Conservation (phyloP, 2,329 filamentous ascomycete species). For the Fusarium chaquense region DNA sequence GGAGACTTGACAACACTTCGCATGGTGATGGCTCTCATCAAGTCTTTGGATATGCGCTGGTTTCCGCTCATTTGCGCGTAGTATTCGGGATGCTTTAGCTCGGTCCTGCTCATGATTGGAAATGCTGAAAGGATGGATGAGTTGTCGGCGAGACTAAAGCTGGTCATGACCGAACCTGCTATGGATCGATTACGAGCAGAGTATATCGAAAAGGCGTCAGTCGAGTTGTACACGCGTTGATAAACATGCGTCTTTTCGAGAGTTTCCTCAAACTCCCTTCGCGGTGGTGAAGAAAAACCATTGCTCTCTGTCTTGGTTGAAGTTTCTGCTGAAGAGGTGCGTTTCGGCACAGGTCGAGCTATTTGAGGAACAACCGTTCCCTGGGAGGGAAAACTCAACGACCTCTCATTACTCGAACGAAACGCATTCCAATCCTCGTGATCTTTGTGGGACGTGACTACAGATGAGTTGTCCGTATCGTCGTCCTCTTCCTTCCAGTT, state of each 20-base stretch:
- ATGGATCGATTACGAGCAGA: not conserved
- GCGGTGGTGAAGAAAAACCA: not conserved
- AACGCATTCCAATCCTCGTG: not conserved
- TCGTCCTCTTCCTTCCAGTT: conserved; percentile 12
- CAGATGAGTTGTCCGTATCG: not conserved
- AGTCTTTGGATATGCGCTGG: conserved; percentile 8
- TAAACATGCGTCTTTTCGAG: conserved; percentile 13
- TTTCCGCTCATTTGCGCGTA: conserved; percentile 13
- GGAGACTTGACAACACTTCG: conserved; percentile 23
- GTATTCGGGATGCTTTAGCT: conserved; percentile 23
- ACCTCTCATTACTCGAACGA: not conserved
- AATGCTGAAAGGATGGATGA: conserved; percentile 23
- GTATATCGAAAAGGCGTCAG: conserved; percentile 7
- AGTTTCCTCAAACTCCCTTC: conserved; percentile 1
- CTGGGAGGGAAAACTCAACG: conserved; percentile 1
- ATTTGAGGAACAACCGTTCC: not conserved
- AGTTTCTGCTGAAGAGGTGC: conserved; percentile 13
- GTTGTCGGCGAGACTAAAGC: conserved; percentile 24
- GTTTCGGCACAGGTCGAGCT: not conserved
- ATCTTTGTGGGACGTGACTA: conserved; percentile 2
- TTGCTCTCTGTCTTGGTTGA: not conserved
- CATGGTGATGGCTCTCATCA: conserved; percentile 23
- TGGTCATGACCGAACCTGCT: conserved; percentile 11
- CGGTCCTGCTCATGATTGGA: conserved; percentile 22
- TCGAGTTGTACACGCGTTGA: conserved; percentile 20